These are phyloP conservation scores for Lojkania enalia DNA, from an alignment of 2,329 filamentous ascomycete species.

Conservation along the genomic window DNA sequence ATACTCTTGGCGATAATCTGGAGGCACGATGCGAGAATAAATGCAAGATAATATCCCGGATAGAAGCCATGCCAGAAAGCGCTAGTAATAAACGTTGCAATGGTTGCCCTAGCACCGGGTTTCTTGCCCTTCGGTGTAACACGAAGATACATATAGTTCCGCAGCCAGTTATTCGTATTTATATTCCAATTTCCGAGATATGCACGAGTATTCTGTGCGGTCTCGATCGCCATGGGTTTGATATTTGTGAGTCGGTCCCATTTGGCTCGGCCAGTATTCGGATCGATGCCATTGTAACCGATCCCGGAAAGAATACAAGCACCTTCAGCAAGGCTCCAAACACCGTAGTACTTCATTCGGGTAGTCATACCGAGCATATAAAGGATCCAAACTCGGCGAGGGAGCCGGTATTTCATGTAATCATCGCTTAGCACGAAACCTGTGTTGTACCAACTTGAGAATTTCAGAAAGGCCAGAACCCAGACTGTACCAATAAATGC, in stretches of 20 bases:
- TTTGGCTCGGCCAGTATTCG: slow-evolving; percentile 77
- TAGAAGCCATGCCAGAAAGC: slow-evolving; percentile 99
- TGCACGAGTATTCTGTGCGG: slow-evolving; percentile 88
- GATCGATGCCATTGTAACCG: slow-evolving; percentile 91
- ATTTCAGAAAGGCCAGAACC: slow-evolving; percentile 76
- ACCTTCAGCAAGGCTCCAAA: slow-evolving; percentile 91
- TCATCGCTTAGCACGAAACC: slow-evolving; percentile 65
- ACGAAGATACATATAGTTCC: slow-evolving; percentile 92
- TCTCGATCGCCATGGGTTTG: slow-evolving; percentile 80
- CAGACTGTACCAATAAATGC: slow-evolving; percentile 72
- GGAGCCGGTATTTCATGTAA: slow-evolving; percentile 69
- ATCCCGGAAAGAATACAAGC: slow-evolving; percentile 91
- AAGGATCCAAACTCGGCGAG: slow-evolving; percentile 74
- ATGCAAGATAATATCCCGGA: slow-evolving; percentile 91
- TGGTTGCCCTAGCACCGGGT: slow-evolving; percentile 89
- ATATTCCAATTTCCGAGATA: slow-evolving; percentile 97
- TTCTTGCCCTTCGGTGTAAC: slow-evolving; percentile 96
- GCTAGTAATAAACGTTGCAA: slow-evolving; percentile 92
- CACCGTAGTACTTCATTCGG: slow-evolving; percentile 93
- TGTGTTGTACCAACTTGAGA: slow-evolving; percentile 68
- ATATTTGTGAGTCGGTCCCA: slow-evolving; percentile 94
- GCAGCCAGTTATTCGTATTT: slow-evolving; percentile 95
- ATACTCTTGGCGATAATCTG: slow-evolving; percentile 93
- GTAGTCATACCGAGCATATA: slow-evolving; percentile 82
- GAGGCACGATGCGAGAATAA: slow-evolving; percentile 85